Evolutionary conservation across 1,284 basidiomycete species (phyloP).

Genomic region (Cryptococcus sp.): DNA sequence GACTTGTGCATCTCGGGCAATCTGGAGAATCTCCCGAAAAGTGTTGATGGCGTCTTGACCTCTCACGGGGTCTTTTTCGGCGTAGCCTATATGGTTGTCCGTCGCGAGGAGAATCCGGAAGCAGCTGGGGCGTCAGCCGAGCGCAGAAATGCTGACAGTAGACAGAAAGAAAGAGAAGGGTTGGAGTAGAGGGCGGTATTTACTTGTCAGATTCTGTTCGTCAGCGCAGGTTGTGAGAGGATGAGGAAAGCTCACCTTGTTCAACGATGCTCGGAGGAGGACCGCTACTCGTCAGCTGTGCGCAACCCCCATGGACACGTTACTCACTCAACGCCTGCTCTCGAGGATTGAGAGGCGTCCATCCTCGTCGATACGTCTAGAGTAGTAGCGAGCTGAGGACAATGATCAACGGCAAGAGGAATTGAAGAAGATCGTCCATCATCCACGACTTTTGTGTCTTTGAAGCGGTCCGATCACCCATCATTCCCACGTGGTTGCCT

Average conservation of each 20-base stretch:
- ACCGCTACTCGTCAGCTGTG: slow-evolving; percentile 6
- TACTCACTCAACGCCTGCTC: background rate
- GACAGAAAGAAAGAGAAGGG: too few species aligned
- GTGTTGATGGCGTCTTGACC: slow-evolving; percentile 94
- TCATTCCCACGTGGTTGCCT: too few species aligned
- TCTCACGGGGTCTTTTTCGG: slow-evolving; percentile 88
- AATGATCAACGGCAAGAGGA: too few species aligned
- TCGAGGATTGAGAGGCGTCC: background rate
- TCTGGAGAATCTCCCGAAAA: slow-evolving; percentile 85
- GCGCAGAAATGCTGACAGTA: background rate
- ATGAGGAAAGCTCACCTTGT: slow-evolving; percentile 17
- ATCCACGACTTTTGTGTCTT: too few species aligned
- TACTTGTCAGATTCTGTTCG: slow-evolving; percentile 29
- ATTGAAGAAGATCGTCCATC: too few species aligned
- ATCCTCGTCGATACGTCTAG: background rate
- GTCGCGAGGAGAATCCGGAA: slow-evolving; percentile 84
- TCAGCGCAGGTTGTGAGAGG: slow-evolving; percentile 4
- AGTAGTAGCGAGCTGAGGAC: too few species aligned
- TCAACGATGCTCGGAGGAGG: slow-evolving; percentile 29
- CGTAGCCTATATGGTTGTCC: slow-evolving; percentile 93
- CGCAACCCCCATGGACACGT: background rate
- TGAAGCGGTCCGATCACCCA: too few species aligned
- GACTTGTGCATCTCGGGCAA: slow-evolving; percentile 83
- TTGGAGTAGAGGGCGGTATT: background rate
- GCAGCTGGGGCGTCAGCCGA: slow-evolving; percentile 29